These are phyloP conservation scores for Beauveria caledonica DNA, from an alignment of 2,329 filamentous ascomycete species.

Conservation along the genomic window DNA sequence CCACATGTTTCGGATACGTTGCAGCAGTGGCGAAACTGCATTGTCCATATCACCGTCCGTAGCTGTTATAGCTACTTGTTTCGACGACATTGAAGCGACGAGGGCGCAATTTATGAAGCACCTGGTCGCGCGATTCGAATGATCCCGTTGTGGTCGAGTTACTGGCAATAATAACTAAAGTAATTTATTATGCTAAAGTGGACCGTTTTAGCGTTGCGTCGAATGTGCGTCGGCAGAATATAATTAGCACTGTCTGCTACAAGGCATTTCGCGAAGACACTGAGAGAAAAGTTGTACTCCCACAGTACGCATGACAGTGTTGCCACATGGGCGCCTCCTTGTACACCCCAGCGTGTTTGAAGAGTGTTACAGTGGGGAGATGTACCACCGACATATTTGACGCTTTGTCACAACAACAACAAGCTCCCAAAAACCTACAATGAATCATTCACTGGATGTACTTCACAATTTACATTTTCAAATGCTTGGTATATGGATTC, in stretches of 20 bases:
- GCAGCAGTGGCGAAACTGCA: constrained; percentile 36
- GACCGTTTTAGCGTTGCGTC: too few species aligned
- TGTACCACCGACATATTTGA: not conserved
- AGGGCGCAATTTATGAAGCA: not conserved
- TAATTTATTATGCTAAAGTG: too few species aligned
- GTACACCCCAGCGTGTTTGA: not conserved
- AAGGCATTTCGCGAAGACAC: too few species aligned
- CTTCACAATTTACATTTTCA: not conserved
- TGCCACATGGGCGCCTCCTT: not conserved
- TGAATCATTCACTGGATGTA: not conserved
- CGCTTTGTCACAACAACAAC: not conserved
- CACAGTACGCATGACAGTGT: not conserved
- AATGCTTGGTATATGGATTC: not conserved
- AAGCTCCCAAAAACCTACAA: not conserved
- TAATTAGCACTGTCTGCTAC: too few species aligned
- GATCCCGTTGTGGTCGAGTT: not conserved
- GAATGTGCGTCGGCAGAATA: too few species aligned
- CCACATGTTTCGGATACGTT: constrained; percentile 81
- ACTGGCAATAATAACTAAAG: too few species aligned
- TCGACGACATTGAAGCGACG: constrained; percentile 1
- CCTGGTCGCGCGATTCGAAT: not conserved
- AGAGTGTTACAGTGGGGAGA: too few species aligned
- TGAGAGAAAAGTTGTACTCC: not conserved
- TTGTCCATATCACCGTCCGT: not conserved
- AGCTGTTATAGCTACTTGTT: not conserved